Evolutionary conservation across 1,284 basidiomycete genomes (phyloP).

Genomic region (Trametes hirsuta): DNA sequence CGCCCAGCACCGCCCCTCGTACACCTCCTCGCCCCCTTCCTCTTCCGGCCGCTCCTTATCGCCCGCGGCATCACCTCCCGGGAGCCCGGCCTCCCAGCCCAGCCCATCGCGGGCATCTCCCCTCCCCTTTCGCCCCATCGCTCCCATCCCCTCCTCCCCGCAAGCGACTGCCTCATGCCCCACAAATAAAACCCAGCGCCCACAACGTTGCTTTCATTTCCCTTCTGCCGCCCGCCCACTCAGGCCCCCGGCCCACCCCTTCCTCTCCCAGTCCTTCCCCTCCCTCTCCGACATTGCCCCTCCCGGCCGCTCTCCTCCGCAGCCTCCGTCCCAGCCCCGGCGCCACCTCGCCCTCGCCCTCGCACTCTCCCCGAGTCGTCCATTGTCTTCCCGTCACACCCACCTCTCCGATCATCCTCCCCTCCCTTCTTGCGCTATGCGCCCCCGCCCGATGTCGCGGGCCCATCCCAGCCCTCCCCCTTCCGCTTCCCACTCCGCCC

Average conservation of each 20-base stretch:
- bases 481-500: slow-evolving; percentile 13
- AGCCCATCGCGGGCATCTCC: slow-evolving; percentile 22
- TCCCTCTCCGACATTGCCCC: slow-evolving; percentile 6
- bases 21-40: background rate
- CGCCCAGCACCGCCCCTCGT: background rate
- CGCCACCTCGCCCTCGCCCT: background rate
- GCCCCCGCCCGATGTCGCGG: slow-evolving; percentile 18
- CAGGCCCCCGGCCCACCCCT: slow-evolving; percentile 13
- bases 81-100: slow-evolving; percentile 13
- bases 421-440: slow-evolving; percentile 7
- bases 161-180: slow-evolving; percentile 31
- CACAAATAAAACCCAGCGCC: slow-evolving; percentile 25
- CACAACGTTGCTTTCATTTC: slow-evolving; percentile 37
- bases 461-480: slow-evolving; percentile 12
- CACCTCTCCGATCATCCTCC: slow-evolving; percentile 25
- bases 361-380: no score
- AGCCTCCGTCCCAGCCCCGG: slow-evolving; percentile 18
- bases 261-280: slow-evolving; percentile 7
- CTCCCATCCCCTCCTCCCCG: slow-evolving; percentile 22
- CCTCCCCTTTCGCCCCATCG: slow-evolving; percentile 13
- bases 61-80: slow-evolving; percentile 24
- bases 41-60: slow-evolving; percentile 17
- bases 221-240: slow-evolving; percentile 28
- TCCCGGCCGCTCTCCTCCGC: background rate
- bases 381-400: slow-evolving; percentile 12